Evolutionary conservation across 768 basidiomycete species (phyloP), one percentile per base, ranked within the genome.

Genomic region (Auriscalpium microsporum): DNA sequence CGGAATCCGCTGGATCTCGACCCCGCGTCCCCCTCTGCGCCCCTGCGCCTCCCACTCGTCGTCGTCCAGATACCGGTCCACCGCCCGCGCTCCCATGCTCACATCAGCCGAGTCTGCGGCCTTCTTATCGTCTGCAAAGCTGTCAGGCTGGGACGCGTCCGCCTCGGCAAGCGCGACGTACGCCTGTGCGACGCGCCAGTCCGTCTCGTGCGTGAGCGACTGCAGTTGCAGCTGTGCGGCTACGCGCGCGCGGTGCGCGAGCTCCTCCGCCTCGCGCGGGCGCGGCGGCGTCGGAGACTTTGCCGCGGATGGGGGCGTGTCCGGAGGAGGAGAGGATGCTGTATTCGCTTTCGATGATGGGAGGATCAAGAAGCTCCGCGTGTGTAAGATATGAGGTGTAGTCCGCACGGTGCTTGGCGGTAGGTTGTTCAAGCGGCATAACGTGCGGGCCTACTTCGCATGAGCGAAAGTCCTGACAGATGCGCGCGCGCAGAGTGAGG

Each of bases 381-480:
- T 88, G 66, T 88, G 86, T 14, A 90, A 72, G 8, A 90, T 71
- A 63, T 89, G 85, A 7, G 88, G 87, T 0, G 82, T 88, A 0
- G 83, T 87, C 55, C 72, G 78, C 17, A 90, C 69, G 3, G 84
- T 82, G 62, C 78, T 84, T 6, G 73, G 68, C 0, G 87, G 83
- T 11, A 90, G 75, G 45, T 76, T 77, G 64, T 90, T 90, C 13
- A 87, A 69, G 17, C 71, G 78, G 64, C 86, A 87, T 4, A 90
- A 71, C 38, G 77, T 72, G 34, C 77, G 77, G 44, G 76, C 81
- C 86, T 81, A 46, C 33, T 13, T 8, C 42, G n/a, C 13, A 52
- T 57, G 19, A 62, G 57, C 8, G 50, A 19, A 21, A 13, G 48
- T 40, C 28, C 19, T 19, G 8, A 49, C 14, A 48, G 47, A 21